phyloP scores from a whole-genome alignment of 2,329 filamentous ascomycete genomes.

The Colletotrichum lini region DNA sequence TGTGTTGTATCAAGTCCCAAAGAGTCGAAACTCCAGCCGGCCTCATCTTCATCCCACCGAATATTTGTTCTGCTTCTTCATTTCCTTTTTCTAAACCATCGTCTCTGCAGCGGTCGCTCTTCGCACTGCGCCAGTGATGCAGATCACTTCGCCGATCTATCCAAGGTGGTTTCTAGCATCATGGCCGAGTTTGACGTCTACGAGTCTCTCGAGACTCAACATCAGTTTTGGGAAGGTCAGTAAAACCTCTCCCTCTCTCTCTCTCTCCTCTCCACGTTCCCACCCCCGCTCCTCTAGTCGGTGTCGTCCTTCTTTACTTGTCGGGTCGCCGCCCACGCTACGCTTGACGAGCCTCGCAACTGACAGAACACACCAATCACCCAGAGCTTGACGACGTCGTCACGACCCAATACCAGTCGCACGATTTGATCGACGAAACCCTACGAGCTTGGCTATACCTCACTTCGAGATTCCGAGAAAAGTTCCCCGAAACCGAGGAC shows the following conservation, averaged over 20 bases:
- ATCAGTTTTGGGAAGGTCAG: slow-evolving; percentile 90
- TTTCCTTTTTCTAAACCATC: too few relatives aligned
- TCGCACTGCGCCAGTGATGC: slow-evolving; percentile 34
- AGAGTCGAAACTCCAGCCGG: slow-evolving; percentile 36
- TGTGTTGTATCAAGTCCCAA: slow-evolving; percentile 32
- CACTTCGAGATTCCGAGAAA: slow-evolving; percentile 81
- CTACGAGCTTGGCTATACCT: slow-evolving; percentile 88
- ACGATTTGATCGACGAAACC: slow-evolving; percentile 82
- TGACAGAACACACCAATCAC: slow-evolving; percentile 14
- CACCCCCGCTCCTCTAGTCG: neutral
- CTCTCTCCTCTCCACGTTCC: slow-evolving; percentile 22
- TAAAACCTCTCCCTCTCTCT: slow-evolving; percentile 42
- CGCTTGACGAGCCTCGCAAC: slow-evolving; percentile 9
- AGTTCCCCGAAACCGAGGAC: slow-evolving; percentile 81
- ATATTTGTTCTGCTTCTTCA: neutral
- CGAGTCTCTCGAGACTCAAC: slow-evolving; percentile 81
- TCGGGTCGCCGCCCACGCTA: neutral
- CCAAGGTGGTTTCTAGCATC: slow-evolving; percentile 47
- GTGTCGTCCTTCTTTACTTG: slow-evolving; percentile 7
- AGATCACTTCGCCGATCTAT: slow-evolving; percentile 7
- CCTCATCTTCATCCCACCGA: slow-evolving; percentile 31
- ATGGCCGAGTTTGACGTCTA: slow-evolving; percentile 78
- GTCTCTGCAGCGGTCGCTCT: slow-evolving; percentile 5
- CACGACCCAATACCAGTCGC: slow-evolving; percentile 61
- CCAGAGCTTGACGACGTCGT: slow-evolving; percentile 65